Conservation (phyloP, 2,329 filamentous ascomycete species). For the Fusarium sp. region DNA sequence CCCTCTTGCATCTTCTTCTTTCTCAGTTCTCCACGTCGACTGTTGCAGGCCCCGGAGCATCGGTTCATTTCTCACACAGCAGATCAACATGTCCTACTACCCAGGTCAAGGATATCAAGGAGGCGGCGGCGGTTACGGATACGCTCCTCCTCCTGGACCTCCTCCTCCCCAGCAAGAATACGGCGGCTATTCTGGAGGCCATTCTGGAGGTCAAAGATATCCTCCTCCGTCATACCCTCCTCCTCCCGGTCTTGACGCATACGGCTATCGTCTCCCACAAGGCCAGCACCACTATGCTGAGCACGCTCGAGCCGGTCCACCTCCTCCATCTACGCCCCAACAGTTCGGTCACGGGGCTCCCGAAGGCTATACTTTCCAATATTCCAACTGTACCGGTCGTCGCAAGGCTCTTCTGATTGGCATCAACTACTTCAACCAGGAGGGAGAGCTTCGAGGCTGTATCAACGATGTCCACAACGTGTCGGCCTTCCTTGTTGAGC, state of each 20-base stretch:
- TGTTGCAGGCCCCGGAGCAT: slow-evolving; percentile 5
- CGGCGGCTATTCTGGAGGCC: slow-evolving; percentile 38
- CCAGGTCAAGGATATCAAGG: slow-evolving; percentile 57
- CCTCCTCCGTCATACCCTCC: slow-evolving; percentile 54
- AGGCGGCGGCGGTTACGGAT: slow-evolving; percentile 48
- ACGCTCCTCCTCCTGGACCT: slow-evolving; percentile 44
- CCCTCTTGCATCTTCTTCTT: slow-evolving; percentile 22
- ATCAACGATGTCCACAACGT: slow-evolving; percentile 87
- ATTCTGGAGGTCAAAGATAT: slow-evolving; percentile 43
- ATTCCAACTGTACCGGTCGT: slow-evolving; percentile 78
- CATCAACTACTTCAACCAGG: slow-evolving; percentile 83
- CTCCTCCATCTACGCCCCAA: slow-evolving; percentile 64
- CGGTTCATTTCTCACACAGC: slow-evolving; percentile 8
- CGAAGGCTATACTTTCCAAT: slow-evolving; percentile 77
- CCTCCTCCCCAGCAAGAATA: slow-evolving; percentile 44
- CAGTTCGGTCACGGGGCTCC: slow-evolving; percentile 77
- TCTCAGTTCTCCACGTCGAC: slow-evolving; percentile 3
- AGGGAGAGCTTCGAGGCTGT: slow-evolving; percentile 78
- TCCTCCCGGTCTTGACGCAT: slow-evolving; percentile 57
- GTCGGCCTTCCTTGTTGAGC: slow-evolving; percentile 75
- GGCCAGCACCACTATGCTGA: slow-evolving; percentile 44
- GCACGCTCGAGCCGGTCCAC: slow-evolving; percentile 51
- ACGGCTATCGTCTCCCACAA: slow-evolving; percentile 58
- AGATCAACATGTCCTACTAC: slow-evolving; percentile 53
- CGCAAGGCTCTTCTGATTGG: slow-evolving; percentile 81